Evolutionary conservation across 345 rosid species (phyloP).

Genomic region (Murraya paniculata): DNA sequence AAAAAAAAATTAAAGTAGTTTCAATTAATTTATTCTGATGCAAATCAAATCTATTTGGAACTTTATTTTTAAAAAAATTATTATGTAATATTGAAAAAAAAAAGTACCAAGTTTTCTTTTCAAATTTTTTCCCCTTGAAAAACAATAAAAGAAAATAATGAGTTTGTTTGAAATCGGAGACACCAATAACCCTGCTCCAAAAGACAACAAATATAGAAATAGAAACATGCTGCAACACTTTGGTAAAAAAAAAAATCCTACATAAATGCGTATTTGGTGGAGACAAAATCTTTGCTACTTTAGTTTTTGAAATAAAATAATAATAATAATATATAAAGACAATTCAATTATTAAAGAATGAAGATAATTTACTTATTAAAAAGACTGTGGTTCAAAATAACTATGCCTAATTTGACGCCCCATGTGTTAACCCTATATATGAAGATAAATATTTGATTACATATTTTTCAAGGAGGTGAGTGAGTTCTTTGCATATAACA

Average conservation of each 20-base stretch:
- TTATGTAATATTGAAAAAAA: too few relatives aligned
- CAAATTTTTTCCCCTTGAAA: not conserved
- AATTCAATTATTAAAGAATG: too few relatives aligned
- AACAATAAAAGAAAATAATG: not conserved
- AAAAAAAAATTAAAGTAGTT: too few relatives aligned
- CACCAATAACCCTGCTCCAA: not conserved
- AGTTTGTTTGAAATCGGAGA: not conserved
- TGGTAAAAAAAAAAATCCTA: too few relatives aligned
- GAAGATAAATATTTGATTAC: not conserved
- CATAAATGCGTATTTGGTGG: not conserved
- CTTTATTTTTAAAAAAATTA: too few relatives aligned
- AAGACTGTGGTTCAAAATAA: too few relatives aligned
- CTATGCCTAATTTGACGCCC: not conserved
- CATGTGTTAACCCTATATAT: too few relatives aligned
- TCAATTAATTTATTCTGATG: too few relatives aligned
- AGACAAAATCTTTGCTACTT: not conserved
- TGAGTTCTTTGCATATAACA: not conserved
- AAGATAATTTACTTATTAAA: not conserved
- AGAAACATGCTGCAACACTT: not conserved
- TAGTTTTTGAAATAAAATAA: not conserved
- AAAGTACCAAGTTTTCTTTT: too few relatives aligned
- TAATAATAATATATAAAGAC: too few relatives aligned
- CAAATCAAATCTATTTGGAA: too few relatives aligned
- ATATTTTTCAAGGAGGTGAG: too few relatives aligned
- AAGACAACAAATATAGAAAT: not conserved